Conservation (phyloP, 2,329 filamentous ascomycete genomes). For the Diaporthe humulicola region DNA sequence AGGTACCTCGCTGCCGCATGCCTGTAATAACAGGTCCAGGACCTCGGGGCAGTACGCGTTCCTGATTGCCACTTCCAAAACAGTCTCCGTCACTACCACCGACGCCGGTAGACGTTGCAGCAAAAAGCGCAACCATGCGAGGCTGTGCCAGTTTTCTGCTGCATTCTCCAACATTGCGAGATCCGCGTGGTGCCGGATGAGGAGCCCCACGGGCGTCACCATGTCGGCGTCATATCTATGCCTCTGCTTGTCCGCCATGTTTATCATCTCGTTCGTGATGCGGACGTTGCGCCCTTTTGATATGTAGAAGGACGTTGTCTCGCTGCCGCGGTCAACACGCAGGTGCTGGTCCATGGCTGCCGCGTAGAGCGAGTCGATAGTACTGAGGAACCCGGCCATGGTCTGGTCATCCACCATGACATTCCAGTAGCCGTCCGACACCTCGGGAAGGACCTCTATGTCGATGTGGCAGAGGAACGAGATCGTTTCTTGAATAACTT, state of each 20-base stretch:
- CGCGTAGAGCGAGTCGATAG: neutral
- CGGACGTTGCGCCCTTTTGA: neutral
- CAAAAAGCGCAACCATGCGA: neutral
- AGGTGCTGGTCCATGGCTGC: constrained; percentile 1
- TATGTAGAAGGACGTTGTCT: neutral
- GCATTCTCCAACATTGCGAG: neutral
- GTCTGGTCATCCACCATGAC: neutral
- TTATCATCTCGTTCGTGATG: constrained; percentile 2
- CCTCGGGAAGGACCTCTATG: neutral
- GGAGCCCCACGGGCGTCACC: neutral
- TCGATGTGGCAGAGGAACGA: neutral
- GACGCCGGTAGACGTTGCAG: neutral
- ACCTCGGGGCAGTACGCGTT: neutral
- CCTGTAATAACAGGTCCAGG: neutral
- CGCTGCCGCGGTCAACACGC: neutral
- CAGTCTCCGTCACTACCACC: neutral
- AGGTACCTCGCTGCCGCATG: neutral
- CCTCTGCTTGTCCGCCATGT: neutral
- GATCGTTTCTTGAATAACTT: neutral
- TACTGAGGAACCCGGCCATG: neutral
- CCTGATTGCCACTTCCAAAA: neutral
- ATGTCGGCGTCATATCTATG: neutral
- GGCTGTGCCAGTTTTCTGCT: neutral
- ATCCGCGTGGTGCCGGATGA: neutral
- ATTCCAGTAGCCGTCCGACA: neutral